Evolutionary conservation across 306 rosid genomes (phyloP), one percentile per base, ranked within the genome.

Genomic region (Heteromeles arbutifolia): DNA sequence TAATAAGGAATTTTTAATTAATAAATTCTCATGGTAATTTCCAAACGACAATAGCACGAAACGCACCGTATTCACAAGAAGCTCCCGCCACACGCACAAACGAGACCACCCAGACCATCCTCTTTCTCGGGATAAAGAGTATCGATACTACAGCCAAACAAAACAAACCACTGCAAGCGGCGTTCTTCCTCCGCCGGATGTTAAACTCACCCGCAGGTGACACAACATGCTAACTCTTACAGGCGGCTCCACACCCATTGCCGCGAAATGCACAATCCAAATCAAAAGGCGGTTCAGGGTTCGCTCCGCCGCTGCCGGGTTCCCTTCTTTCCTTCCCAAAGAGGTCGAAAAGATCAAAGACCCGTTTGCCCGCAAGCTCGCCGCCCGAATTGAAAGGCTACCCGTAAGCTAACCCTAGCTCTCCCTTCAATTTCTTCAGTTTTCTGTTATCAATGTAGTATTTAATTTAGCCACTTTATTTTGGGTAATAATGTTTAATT

Each of bases 301-400:
- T 61, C 25, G n/a, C 17, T 63, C 86, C 52, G 77, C 72, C 52
- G 77, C 74, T 17, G 77, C 76, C 17, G 77, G 67, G 2, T 90
- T 94, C 70, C 97, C 98, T 83, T 82, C 97, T 11, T 93, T 93
- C 73, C 96, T 93, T 31, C 98, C 97, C 13, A 87, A 87, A 28
- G 70, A 90, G 52, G 86, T 93, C 17, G 76, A 91, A 34, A 54
- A 43, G 44, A 88, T 93, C 84, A 90, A 82, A 80, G 98, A 93
- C 86, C 79, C 88, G 8, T 86, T 80, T 31, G 96, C 96, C 29
- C 84, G 91, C 64, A 90, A 73, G 54, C 91, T 91, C 70, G 96
- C 98, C 53, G 39, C 75, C 29, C 77, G 97, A 69, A 88, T 93
- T 64, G 86, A 87, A 67, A 87, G 97, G 63, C 87, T 93, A 4